Conservation (phyloP, 805 yeast genomes). For the Cyberlindnera nakhonratchasimensis region DNA sequence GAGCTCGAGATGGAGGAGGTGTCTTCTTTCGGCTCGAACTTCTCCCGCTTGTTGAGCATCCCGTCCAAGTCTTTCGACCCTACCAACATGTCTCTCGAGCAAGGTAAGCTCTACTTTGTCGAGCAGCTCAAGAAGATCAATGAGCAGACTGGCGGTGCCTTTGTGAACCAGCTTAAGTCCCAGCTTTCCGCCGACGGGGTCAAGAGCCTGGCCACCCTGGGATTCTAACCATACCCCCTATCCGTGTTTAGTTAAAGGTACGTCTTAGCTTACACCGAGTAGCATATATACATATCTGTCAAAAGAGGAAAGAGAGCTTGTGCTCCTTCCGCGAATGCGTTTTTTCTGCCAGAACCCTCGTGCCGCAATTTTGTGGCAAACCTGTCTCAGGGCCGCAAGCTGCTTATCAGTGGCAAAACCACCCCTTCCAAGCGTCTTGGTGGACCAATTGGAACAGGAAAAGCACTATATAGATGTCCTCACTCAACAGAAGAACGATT, state of each 20-base stretch:
- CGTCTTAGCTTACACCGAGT: no score
- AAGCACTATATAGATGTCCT: neutral
- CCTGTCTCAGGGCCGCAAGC: neutral
- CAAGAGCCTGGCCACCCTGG: constrained; percentile 17
- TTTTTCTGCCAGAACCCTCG: neutral
- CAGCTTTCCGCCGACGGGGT: constrained; percentile 19
- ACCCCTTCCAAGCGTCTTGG: no score
- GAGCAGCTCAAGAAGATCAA: constrained; percentile 21
- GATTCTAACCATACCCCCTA: constrained; percentile 11
- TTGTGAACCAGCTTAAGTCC: constrained; percentile 19
- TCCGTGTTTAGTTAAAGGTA: neutral
- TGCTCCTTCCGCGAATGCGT: neutral
- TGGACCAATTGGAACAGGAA: neutral
- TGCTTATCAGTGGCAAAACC: constrained; percentile 1
- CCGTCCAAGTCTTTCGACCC: constrained; percentile 69
- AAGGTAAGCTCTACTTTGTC: constrained; percentile 20
- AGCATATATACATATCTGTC: no score
- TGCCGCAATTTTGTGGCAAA: neutral
- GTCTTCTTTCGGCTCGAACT: constrained; percentile 82
- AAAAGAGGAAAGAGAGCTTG: no score
- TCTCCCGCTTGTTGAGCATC: constrained; percentile 67
- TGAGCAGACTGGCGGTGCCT: constrained; percentile 17
- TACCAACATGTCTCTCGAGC: constrained; percentile 16
- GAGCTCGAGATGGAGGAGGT: constrained; percentile 62
- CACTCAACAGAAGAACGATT: neutral